Evolutionary conservation across 345 rosid species (phyloP).

Genomic region (Eucalyptus polyanthemos): DNA sequence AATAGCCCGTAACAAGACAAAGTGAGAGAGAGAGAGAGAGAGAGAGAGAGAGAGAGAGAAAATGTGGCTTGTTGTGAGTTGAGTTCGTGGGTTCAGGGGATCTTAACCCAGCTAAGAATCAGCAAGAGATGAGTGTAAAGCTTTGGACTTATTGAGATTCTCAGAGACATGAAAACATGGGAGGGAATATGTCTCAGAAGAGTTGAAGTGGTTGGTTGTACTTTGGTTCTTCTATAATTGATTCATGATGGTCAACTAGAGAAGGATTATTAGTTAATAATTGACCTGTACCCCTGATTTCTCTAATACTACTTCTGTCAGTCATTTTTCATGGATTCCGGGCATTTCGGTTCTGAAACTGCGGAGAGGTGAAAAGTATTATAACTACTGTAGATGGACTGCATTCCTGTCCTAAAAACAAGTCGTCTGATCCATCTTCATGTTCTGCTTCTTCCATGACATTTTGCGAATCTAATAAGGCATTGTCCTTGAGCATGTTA

Average conservation of each 20-base stretch:
- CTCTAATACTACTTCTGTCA: neutral
- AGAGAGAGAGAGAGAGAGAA: neutral
- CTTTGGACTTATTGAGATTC: slow-evolving; percentile 52
- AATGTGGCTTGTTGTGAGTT: neutral
- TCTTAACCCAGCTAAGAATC: slow-evolving; percentile 1
- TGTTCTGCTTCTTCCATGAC: neutral
- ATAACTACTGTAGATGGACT: neutral
- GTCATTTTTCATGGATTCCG: neutral
- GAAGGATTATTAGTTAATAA: neutral
- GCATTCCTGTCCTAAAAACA: neutral
- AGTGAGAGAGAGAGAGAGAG: neutral
- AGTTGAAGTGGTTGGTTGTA: neutral
- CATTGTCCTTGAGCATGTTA: neutral
- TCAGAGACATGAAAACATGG: slow-evolving; percentile 74
- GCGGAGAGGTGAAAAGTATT: neutral
- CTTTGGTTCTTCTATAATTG: neutral
- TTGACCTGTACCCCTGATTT: neutral
- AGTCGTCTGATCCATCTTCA: neutral
- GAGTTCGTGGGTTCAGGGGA: slow-evolving; percentile 68
- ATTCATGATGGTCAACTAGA: neutral
- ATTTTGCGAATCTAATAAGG: neutral
- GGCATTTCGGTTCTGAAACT: neutral
- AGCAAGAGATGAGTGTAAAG: slow-evolving; percentile 32
- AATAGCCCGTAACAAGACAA: neutral
- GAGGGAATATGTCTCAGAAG: slow-evolving; percentile 51